These are phyloP conservation scores for Coemansia sp. DNA, from an alignment of 192 early-diverging fungal species.

Conservation along the genomic window DNA sequence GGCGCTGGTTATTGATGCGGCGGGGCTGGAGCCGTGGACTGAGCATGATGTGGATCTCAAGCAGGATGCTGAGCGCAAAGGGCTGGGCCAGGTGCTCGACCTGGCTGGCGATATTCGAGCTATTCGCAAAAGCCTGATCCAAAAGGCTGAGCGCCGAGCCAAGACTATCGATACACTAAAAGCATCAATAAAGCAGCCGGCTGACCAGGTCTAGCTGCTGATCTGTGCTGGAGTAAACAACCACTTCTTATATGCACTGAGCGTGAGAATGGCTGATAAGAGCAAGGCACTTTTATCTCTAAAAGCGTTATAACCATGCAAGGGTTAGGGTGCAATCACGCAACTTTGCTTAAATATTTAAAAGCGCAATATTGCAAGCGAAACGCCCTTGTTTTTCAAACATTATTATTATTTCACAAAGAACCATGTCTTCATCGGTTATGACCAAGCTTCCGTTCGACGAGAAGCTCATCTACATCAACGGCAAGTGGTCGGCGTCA, in stretches of 20 bases:
- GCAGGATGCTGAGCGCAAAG: conserved; percentile 12
- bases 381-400: too few species aligned
- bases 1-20: conserved; percentile 43
- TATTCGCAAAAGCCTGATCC: conserved; percentile 35
- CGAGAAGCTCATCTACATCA: conserved; percentile 34
- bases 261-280: too few species aligned
- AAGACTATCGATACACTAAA: conserved; percentile 27
- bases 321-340: too few species aligned
- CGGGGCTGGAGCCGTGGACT: conserved; percentile 50
- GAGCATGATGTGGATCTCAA: conserved; percentile 37
- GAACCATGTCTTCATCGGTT: conserved; percentile 2
- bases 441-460: conserved; percentile 43
- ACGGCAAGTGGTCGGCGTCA: conserved; percentile 35
- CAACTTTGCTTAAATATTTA: too few species aligned
- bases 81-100: conserved; percentile 37
- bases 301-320: too few species aligned
- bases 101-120: conserved; percentile 39
- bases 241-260: too few species aligned
- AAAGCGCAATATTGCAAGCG: too few species aligned
- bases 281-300: too few species aligned
- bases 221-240: too few species aligned
- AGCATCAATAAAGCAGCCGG: conserved; percentile 9
- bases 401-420: too few species aligned
- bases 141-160: conserved; percentile 37
- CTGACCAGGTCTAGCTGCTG: too few species aligned